Base-by-base conservation (phyloP, 257 asterid genomes). In the Fraxinus excelsior region DNA sequence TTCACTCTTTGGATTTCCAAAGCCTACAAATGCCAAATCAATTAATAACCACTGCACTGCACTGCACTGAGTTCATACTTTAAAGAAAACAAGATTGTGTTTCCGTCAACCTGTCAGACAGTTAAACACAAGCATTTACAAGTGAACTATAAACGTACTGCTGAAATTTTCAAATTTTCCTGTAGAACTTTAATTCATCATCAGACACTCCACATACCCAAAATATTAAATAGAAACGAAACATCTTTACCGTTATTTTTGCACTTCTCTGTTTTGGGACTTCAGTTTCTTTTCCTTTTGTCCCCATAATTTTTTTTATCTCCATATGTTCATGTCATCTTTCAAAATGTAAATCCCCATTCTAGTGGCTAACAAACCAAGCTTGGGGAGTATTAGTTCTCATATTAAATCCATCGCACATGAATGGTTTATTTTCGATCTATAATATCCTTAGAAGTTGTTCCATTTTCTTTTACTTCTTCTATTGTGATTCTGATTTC, bases 311-410 rank as follows among this genome's bases (percentile, higher is more conserved):
- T 53, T 53, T 49, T 49, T 5, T 18, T 6, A 5, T 19, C 10
- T 19, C 64, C 64, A 51, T 51, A 53, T 9, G 19, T 49, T 49
- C 21, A 49, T 23, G 60, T 49, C 60, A 49, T 18, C 21, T 5
- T 16, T 16, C 60, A 49, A 16, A 49, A 49, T 16, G 21, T 49
- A 49, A 49, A 49, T 49, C 19, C 21, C 42, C 42, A 37, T 37
- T 51, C 60, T 51, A 16, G 21, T 51, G 60, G 60, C 12, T 51
- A 51, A 51, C 23, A 51, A 18, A 51, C 1, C 62, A 51, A 14
- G 62, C 18, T 56, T 56, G 65, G 65, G 65, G 65, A 56, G 65
- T 56, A 56, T 56, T n/a, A n/a, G 26, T 56, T 56, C 28, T 56
- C 11, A 18, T 4, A 51, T 44, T 44, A 44, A 14, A 44, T 51